phyloP scores from a whole-genome alignment of 2,329 filamentous ascomycete species.

The Aspergillus brasiliensis region DNA sequence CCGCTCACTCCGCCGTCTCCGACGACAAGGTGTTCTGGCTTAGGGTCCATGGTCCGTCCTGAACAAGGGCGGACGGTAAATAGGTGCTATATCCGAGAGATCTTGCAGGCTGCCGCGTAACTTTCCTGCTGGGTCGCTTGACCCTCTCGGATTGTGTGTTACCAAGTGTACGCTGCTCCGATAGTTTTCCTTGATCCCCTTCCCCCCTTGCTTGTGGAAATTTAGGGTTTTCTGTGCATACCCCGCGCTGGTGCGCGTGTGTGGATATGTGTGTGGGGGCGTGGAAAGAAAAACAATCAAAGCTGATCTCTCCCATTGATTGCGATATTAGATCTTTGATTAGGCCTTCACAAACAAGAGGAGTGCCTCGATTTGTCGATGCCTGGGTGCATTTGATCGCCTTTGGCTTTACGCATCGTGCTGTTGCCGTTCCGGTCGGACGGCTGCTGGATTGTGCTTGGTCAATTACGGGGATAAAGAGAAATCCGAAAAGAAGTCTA shows the following conservation, averaged over 20 bases:
- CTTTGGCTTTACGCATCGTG: conserved; percentile 11
- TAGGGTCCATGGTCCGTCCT: conserved; percentile 54
- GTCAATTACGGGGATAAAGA: not conserved
- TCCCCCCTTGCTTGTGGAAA: not conserved
- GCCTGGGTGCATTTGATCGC: conserved; percentile 17
- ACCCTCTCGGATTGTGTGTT: not conserved
- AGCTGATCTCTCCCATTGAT: not conserved
- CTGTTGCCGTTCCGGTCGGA: conserved; percentile 4
- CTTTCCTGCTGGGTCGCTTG: not conserved
- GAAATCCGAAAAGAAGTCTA: not conserved
- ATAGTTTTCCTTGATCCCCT: not conserved
- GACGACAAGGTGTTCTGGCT: conserved; percentile 46
- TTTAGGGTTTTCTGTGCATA: not conserved
- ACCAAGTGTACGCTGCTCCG: not conserved
- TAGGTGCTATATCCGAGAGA: conserved; percentile 23
- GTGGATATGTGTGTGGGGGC: not conserved
- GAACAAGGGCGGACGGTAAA: conserved; percentile 56
- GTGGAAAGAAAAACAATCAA: not conserved
- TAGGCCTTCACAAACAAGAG: not conserved
- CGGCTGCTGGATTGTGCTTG: conserved; percentile 1
- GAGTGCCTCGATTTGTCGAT: conserved; percentile 11
- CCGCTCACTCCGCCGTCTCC: conserved; percentile 26
- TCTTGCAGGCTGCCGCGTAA: not conserved
- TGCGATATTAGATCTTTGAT: conserved; percentile 3
- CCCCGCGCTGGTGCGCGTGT: not conserved